A percentile compares a stretch with the other conserved stretches of the same genome.
These are phyloP conservation scores for Ascochyta pisi DNA, from an alignment of 2,329 filamentous ascomycete species.

Conservation along the genomic window DNA sequence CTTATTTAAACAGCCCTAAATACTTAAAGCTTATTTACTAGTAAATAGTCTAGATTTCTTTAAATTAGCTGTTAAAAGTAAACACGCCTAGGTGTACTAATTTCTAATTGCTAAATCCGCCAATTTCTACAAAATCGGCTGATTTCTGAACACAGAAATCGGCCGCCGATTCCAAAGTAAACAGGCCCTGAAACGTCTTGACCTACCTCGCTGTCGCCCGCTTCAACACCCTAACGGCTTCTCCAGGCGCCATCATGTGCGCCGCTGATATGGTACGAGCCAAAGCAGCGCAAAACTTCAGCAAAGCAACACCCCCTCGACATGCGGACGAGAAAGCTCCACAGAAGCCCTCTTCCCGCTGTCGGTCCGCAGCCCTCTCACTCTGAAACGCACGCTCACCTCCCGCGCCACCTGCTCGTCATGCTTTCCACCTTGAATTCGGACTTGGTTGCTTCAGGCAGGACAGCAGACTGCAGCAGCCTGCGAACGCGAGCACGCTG, in stretches of 20 bases:
- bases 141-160: no score
- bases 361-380: constrained; percentile 35
- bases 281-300: constrained; percentile 25
- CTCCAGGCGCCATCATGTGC: constrained; percentile 46
- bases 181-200: constrained; percentile 29
- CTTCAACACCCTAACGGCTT: constrained; percentile 33
- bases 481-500: constrained; percentile 21
- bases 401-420: constrained; percentile 36
- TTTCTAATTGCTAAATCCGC: no score
- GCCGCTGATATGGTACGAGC: constrained; percentile 41
- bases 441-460: constrained; percentile 39
- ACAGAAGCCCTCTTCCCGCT: constrained; percentile 21
- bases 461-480: constrained; percentile 16
- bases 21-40: no score
- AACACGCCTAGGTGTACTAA: no score
- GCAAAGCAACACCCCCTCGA: constrained; percentile 1
- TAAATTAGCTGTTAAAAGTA: no score
- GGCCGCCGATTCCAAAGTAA: no score
- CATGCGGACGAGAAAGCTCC: constrained; percentile 3
- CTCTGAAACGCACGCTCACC: constrained; percentile 41
- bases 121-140: no score
- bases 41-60: no score
- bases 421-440: constrained; percentile 38
- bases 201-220: constrained; percentile 11
- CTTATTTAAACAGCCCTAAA: no score